A percentile compares a stretch with the other conserved stretches of the same genome.
Conservation (phyloP, 768 basidiomycete species). For the Punctularia strigosozonata region DNA sequence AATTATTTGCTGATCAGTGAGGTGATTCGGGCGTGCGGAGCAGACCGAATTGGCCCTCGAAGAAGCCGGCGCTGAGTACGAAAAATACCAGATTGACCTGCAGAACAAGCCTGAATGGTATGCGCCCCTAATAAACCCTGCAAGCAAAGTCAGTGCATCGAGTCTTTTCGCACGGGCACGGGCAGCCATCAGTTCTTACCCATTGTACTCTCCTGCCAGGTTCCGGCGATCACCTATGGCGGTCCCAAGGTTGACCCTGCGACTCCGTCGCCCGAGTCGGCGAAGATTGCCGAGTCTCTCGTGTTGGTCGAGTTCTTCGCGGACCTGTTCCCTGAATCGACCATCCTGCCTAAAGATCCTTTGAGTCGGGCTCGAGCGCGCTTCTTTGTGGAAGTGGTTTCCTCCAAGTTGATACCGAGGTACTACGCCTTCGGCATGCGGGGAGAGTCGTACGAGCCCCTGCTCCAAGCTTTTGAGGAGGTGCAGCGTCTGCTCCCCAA, state of each 20-base stretch:
- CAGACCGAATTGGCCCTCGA: slow-evolving; percentile 50
- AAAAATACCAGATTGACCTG: slow-evolving; percentile 46
- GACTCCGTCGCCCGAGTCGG: slow-evolving; percentile 45
- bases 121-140: slow-evolving; percentile 50
- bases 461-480: slow-evolving; percentile 31
- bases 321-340: slow-evolving; percentile 38
- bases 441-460: slow-evolving; percentile 24
- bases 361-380: slow-evolving; percentile 45
- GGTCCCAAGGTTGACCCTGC: slow-evolving; percentile 44
- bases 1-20: neutral
- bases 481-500: slow-evolving; percentile 40
- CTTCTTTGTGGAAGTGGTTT: slow-evolving; percentile 49
- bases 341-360: slow-evolving; percentile 42
- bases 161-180: neutral
- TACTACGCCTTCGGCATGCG: slow-evolving; percentile 24
- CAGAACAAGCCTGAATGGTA: slow-evolving; percentile 63
- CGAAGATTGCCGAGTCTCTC: slow-evolving; percentile 53
- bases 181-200: too few relatives aligned
- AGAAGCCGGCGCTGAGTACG: slow-evolving; percentile 38
- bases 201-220: slow-evolving; percentile 20
- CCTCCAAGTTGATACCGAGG: slow-evolving; percentile 30
- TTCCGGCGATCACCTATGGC: slow-evolving; percentile 51
- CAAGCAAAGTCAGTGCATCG: slow-evolving; percentile 38
- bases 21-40: too few relatives aligned
- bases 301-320: slow-evolving; percentile 58